Percentiles rank a stretch among this genome's conserved stretches.
phyloP scores from a whole-genome alignment of 2,329 filamentous ascomycete genomes.

The Dactylellina parvicollis region DNA sequence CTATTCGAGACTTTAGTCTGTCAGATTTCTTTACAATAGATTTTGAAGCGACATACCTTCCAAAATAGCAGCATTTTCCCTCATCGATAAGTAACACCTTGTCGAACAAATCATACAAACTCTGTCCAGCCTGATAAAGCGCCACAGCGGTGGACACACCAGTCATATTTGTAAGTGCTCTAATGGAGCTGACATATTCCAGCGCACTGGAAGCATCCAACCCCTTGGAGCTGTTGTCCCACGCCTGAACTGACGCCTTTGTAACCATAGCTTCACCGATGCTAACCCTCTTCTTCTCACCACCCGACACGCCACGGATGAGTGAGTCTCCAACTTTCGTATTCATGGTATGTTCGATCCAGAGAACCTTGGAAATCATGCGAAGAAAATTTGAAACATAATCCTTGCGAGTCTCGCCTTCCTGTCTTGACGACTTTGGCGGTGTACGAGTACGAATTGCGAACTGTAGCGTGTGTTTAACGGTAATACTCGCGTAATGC shows the following conservation, averaged over 20 bases:
- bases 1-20: constrained; percentile 57
- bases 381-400: constrained; percentile 63
- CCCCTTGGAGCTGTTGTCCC: constrained; percentile 78
- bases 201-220: constrained; percentile 72
- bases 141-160: constrained; percentile 85
- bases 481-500: constrained; percentile 63
- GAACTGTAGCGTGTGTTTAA: constrained; percentile 66
- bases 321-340: constrained; percentile 87
- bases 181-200: constrained; percentile 57
- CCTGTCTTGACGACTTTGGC: constrained; percentile 60
- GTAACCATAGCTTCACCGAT: constrained; percentile 86
- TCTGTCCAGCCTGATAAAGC: constrained; percentile 77
- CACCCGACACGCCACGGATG: constrained; percentile 80
- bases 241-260: constrained; percentile 74
- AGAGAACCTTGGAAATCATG: constrained; percentile 63
- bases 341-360: constrained; percentile 62
- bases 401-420: constrained; percentile 61
- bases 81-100: constrained; percentile 75
- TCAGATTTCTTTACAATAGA: constrained; percentile 61
- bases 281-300: constrained; percentile 80
- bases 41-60: constrained; percentile 9
- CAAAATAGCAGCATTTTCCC: constrained; percentile 73
- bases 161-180: constrained; percentile 78
- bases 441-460: constrained; percentile 62
- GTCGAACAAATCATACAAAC: constrained; percentile 75